These are phyloP conservation scores for Pseudogymnoascus sp. DNA, from an alignment of 2,329 filamentous ascomycete genomes.

Conservation along the genomic window DNA sequence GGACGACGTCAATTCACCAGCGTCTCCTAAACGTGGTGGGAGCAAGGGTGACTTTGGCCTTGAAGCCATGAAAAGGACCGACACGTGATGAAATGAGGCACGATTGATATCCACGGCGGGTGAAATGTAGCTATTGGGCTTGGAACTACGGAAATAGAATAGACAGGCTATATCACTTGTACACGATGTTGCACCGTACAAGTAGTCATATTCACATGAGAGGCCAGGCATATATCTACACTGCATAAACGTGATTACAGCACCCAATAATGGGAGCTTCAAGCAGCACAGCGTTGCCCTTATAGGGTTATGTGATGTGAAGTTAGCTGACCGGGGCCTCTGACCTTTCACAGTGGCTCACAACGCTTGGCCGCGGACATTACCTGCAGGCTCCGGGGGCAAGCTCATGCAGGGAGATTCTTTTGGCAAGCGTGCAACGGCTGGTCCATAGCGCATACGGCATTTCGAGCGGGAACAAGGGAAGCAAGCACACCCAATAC, in stretches of 20 bases:
- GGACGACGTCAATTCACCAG: conserved; percentile 12
- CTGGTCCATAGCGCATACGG: not conserved
- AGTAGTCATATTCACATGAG: not conserved
- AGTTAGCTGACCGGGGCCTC: not conserved
- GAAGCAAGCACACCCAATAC: not conserved
- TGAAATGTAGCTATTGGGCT: not conserved
- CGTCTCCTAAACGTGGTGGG: conserved; percentile 15
- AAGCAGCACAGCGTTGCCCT: not conserved
- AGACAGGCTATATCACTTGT: not conserved
- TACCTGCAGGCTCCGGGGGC: conserved; percentile 1
- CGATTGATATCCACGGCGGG: not conserved
- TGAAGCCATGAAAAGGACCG: conserved; percentile 17
- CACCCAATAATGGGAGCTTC: not conserved
- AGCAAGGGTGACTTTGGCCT: conserved; percentile 24
- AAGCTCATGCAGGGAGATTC: conserved; percentile 1
- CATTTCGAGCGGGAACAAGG: not conserved
- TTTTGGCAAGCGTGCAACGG: conserved; percentile 5
- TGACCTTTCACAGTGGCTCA: not conserved
- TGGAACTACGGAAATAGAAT: not conserved
- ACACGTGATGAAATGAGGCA: not conserved
- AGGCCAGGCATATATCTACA: not conserved
- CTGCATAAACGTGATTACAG: not conserved
- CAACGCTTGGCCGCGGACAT: conserved; percentile 3
- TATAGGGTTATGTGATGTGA: not conserved
- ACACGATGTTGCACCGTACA: not conserved